phyloP scores from a whole-genome alignment of 2,329 filamentous ascomycete species.

The Calonectria fujianensis region DNA sequence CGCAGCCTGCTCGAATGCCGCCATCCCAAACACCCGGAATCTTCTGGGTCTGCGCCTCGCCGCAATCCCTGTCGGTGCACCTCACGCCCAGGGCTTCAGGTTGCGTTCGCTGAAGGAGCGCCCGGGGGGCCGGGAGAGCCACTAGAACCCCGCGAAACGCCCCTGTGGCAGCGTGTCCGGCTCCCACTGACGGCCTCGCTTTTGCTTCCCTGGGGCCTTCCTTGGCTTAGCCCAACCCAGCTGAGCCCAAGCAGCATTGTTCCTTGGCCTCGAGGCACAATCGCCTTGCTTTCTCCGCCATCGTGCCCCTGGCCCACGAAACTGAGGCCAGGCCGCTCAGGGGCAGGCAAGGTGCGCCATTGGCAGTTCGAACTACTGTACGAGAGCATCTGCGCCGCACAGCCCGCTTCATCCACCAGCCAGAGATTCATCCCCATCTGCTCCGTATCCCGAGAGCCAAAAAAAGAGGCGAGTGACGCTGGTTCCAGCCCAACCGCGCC shows the following conservation, averaged over 20 bases:
- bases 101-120: slow-evolving; percentile 29
- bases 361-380: slow-evolving; percentile 28
- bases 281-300: neutral
- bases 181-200: slow-evolving; percentile 45
- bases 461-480: neutral
- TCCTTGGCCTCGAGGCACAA: slow-evolving; percentile 4
- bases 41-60: slow-evolving; percentile 31
- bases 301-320: neutral
- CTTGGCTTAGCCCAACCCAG: neutral
- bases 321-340: neutral
- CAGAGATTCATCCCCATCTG: slow-evolving; percentile 8
- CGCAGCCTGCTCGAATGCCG: slow-evolving; percentile 27
- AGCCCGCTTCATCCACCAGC: slow-evolving; percentile 9
- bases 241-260: neutral
- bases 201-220: neutral
- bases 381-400: slow-evolving; percentile 20
- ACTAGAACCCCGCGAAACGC: slow-evolving; percentile 57
- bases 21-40: slow-evolving; percentile 50
- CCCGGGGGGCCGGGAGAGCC: slow-evolving; percentile 44
- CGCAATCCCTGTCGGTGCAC: slow-evolving; percentile 28
- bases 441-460: slow-evolving; percentile 15
- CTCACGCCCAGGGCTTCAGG: slow-evolving; percentile 32
- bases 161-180: slow-evolving; percentile 55
- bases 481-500: slow-evolving; percentile 34
- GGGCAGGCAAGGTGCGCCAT: slow-evolving; percentile 21